Evolutionary conservation across 805 yeast species (phyloP).

Genomic region (Wickerhamomyces ciferrii): DNA sequence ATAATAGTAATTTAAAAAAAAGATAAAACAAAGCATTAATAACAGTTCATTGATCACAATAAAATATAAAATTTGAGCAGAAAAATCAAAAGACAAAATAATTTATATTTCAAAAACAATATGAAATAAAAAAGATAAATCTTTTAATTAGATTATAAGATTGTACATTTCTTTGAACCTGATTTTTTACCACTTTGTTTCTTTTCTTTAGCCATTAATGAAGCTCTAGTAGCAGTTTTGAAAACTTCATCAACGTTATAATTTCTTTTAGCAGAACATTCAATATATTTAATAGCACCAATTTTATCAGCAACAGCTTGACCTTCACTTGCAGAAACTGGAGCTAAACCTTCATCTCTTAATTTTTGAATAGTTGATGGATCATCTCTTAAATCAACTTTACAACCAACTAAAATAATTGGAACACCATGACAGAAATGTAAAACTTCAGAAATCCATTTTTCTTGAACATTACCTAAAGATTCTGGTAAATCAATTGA

Average conservation of each 20-base stretch:
- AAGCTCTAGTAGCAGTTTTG: conserved; percentile 89
- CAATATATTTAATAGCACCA: conserved; percentile 81
- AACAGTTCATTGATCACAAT: not conserved
- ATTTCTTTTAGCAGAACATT: conserved; percentile 89
- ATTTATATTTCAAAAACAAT: too few relatives aligned
- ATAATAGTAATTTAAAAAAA: too few relatives aligned
- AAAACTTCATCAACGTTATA: conserved; percentile 91
- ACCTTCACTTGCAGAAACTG: conserved; percentile 80
- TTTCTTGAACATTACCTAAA: conserved; percentile 88
- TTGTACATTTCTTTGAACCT: conserved; percentile 47
- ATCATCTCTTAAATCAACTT: conserved; percentile 83
- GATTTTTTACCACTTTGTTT: conserved; percentile 38
- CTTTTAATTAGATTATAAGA: conserved; percentile 39
- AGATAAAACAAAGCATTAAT: not conserved
- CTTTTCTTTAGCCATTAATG: conserved; percentile 49
- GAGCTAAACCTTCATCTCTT: conserved; percentile 70
- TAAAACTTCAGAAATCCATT: conserved; percentile 91
- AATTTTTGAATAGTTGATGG: conserved; percentile 70
- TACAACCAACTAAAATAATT: conserved; percentile 88
- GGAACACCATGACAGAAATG: conserved; percentile 95
- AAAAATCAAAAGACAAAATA: not conserved
- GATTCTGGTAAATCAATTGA: conserved; percentile 90
- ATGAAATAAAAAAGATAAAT: too few relatives aligned
- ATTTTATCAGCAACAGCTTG: conserved; percentile 83
- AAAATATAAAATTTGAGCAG: too few relatives aligned